Evolutionary conservation across 345 rosid species (phyloP).

Genomic region (Lagerstroemia speciosa): DNA sequence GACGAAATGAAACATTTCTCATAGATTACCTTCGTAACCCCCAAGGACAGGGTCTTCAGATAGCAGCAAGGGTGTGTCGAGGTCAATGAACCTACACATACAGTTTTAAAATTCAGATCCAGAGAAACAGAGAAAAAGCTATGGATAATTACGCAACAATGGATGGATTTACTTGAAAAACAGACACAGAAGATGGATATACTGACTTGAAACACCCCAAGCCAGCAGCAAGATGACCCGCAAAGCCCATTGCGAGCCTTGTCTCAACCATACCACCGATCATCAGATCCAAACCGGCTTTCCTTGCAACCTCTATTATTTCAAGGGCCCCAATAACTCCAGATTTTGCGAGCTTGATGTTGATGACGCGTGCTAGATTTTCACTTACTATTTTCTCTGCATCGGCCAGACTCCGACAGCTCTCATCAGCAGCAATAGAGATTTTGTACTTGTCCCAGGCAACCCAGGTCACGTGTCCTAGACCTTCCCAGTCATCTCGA

Average conservation of each 20-base stretch:
- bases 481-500: slow-evolving; percentile 95
- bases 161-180: not conserved
- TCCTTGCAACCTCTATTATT: slow-evolving; percentile 58
- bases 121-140: not conserved
- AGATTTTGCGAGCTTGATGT: slow-evolving; percentile 81
- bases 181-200: not conserved
- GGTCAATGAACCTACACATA: slow-evolving; percentile 56
- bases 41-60: slow-evolving; percentile 81
- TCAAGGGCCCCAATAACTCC: slow-evolving; percentile 77
- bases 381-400: slow-evolving; percentile 56
- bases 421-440: slow-evolving; percentile 95
- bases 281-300: slow-evolving; percentile 63
- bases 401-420: slow-evolving; percentile 65
- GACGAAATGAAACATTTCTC: not conserved
- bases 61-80: slow-evolving; percentile 84
- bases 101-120: not conserved
- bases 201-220: slow-evolving; percentile 74
- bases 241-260: slow-evolving; percentile 88
- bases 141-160: not conserved
- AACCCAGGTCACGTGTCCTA: slow-evolving; percentile 53
- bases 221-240: slow-evolving; percentile 92
- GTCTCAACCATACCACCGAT: slow-evolving; percentile 98
- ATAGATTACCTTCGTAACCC: slow-evolving; percentile 68
- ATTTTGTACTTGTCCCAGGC: slow-evolving; percentile 58
- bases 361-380: slow-evolving; percentile 57